Conservation (phyloP, 352 stramenopile genomes). For the Phytophthora colocasiae region DNA sequence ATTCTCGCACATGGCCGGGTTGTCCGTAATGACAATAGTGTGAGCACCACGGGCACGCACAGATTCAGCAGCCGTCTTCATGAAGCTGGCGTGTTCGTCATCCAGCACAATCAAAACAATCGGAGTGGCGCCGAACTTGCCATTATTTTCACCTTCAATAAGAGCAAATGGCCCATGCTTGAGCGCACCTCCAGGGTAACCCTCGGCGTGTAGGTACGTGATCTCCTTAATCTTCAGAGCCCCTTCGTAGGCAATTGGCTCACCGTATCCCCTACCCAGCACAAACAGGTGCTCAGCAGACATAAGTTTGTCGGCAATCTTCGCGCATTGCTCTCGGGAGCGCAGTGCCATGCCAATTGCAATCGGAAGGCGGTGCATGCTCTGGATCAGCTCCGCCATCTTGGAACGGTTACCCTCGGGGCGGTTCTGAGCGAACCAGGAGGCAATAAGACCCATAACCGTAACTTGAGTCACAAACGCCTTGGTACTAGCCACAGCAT, state of each 20-base stretch:
- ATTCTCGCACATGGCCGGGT: slow-evolving; percentile 92
- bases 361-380: slow-evolving; percentile 97
- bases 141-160: slow-evolving; percentile 94
- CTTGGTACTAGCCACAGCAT: slow-evolving; percentile 98
- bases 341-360: slow-evolving; percentile 98
- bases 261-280: slow-evolving; percentile 93
- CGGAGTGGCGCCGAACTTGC: slow-evolving; percentile 95
- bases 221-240: slow-evolving; percentile 99
- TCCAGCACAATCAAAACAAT: slow-evolving; percentile 98
- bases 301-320: slow-evolving; percentile 89
- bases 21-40: slow-evolving; percentile 99
- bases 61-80: slow-evolving; percentile 96
- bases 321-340: slow-evolving; percentile 91
- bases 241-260: slow-evolving; percentile 97
- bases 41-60: slow-evolving; percentile 96
- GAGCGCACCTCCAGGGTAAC: slow-evolving; percentile 97
- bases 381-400: slow-evolving; percentile 92
- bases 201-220: slow-evolving; percentile 98
- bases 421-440: slow-evolving; percentile 93
- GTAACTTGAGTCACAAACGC: slow-evolving; percentile 98
- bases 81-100: slow-evolving; percentile 96
- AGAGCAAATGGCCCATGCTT: slow-evolving; percentile 99
- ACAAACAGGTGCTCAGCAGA: slow-evolving; percentile 96
- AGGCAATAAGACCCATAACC: slow-evolving; percentile 90
- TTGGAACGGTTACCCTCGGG: slow-evolving; percentile 85